These are phyloP conservation scores for Fraxinus dipetala DNA, from an alignment of 305 asterid genomes.

Conservation along the genomic window DNA sequence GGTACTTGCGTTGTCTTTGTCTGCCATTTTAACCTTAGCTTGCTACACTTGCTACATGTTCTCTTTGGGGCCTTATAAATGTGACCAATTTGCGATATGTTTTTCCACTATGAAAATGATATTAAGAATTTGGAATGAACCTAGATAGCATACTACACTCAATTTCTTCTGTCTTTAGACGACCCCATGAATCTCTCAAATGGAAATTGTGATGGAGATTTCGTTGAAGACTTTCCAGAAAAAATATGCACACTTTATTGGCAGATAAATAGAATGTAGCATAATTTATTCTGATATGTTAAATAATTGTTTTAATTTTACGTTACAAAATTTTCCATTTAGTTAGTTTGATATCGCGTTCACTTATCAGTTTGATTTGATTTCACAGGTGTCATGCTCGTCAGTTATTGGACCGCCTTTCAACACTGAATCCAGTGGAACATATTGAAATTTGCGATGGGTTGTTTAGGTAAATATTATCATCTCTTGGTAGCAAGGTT, in stretches of 20 bases:
- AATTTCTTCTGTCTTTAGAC: not conserved
- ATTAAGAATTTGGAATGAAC: conserved; percentile 1
- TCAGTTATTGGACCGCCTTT: conserved; percentile 75
- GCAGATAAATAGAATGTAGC: not conserved
- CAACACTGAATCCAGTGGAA: conserved; percentile 85
- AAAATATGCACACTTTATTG: not conserved
- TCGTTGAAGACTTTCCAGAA: not conserved
- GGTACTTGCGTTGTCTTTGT: not conserved
- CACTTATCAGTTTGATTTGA: conserved; percentile 13
- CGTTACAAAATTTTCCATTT: not conserved
- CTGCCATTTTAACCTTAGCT: not conserved
- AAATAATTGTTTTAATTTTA: not conserved
- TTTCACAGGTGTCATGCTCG: conserved; percentile 82
- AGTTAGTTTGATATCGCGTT: not conserved
- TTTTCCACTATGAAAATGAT: not conserved
- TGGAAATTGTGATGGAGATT: not conserved
- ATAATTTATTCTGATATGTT: not conserved
- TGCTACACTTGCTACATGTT: not conserved
- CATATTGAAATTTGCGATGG: conserved; percentile 68
- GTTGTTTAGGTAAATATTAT: conserved; percentile 61
- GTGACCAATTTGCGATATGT: not conserved
- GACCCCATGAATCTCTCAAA: not conserved
- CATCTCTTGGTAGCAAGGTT: not conserved
- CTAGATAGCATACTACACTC: not conserved
- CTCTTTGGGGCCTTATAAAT: not conserved